phyloP scores from a whole-genome alignment of 2,329 filamentous ascomycete species.

The Remersonia thermophila region DNA sequence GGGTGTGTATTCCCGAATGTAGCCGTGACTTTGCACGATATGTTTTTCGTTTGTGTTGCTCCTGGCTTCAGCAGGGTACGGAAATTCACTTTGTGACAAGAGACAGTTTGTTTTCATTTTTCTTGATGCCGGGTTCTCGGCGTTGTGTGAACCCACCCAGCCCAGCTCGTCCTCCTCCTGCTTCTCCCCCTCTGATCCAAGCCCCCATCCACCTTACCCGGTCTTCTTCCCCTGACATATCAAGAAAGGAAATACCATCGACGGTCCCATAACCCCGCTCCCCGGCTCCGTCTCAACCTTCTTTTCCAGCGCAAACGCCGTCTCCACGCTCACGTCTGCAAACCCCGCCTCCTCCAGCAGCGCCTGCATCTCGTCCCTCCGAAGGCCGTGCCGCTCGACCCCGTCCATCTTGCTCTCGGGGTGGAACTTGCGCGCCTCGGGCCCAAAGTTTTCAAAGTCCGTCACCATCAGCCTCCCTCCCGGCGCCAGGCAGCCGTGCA shows the following conservation, averaged over 20 bases:
- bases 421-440: slow-evolving; percentile 39
- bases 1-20: no score
- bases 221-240: slow-evolving; percentile 23
- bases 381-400: slow-evolving; percentile 42
- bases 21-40: no score
- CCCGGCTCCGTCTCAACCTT: slow-evolving; percentile 33
- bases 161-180: no score
- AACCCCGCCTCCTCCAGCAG: slow-evolving; percentile 37
- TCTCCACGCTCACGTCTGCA: slow-evolving; percentile 32
- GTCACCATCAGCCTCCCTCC: slow-evolving; percentile 40
- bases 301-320: slow-evolving; percentile 38
- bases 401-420: slow-evolving; percentile 37
- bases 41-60: no score
- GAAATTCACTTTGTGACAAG: no score
- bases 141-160: no score
- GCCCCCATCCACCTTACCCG: neutral
- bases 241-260: slow-evolving; percentile 28
- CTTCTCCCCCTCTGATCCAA: no score
- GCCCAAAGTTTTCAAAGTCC: slow-evolving; percentile 45
- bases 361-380: slow-evolving; percentile 26
- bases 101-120: no score
- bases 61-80: no score
- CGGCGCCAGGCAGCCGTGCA: slow-evolving; percentile 33
- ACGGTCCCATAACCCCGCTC: slow-evolving; percentile 24
- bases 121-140: no score